Evolutionary conservation across 148 eudicot genomes (phyloP).

Genomic region (Rhododendron ferrugineum): DNA sequence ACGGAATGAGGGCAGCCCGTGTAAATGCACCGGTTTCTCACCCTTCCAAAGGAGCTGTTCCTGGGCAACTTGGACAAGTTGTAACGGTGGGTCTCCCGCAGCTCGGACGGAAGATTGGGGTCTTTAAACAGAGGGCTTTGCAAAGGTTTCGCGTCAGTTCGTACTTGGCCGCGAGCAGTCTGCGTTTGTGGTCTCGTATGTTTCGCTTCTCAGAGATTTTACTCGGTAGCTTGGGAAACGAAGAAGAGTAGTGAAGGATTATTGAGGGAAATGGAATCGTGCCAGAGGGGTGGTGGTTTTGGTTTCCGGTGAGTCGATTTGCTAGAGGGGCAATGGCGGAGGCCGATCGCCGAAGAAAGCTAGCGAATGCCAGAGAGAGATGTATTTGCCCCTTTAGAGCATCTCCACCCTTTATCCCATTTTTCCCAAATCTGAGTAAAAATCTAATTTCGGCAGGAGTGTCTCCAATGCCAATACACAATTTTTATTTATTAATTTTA

Average conservation of each 20-base stretch:
- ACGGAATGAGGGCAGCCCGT: neutral
- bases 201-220: neutral
- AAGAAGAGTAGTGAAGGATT: neutral
- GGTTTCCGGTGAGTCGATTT: conserved; percentile 31
- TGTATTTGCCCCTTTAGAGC: neutral
- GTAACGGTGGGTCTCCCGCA: neutral
- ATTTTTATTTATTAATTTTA: too few relatives aligned
- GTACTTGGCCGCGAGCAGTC: neutral
- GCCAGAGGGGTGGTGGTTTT: conserved; percentile 18
- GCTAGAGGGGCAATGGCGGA: conserved; percentile 42
- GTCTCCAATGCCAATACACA: too few relatives aligned
- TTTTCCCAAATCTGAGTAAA: too few relatives aligned
- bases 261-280: conserved; percentile 19
- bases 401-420: too few relatives aligned
- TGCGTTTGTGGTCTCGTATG: neutral
- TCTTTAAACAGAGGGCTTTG: neutral
- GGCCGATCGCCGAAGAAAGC: conserved; percentile 44
- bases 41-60: neutral
- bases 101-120: neutral
- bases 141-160: neutral
- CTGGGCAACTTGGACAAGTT: neutral
- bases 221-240: neutral
- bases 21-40: neutral
- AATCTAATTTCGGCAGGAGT: too few relatives aligned
- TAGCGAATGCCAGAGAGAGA: conserved; percentile 32